phyloP scores from a whole-genome alignment of 306 rosid genomes.

The Cucurbita maxima region DNA sequence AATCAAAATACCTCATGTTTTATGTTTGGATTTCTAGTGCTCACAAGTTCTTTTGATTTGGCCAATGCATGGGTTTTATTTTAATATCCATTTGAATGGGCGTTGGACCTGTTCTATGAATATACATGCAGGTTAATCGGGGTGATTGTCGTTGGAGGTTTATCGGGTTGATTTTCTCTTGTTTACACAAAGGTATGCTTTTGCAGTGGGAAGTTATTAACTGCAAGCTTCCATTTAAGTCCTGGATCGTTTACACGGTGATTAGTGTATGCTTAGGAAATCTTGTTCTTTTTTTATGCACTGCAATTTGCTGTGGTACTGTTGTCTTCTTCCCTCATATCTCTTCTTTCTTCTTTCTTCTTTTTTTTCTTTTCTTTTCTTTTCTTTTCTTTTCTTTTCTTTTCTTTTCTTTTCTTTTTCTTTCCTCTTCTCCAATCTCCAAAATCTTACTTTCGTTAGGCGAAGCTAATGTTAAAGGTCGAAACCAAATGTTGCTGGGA shows the following conservation, averaged over 20 bases:
- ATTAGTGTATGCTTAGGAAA: constrained; percentile 14
- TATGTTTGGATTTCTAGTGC: background rate
- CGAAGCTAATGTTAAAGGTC: constrained; percentile 48
- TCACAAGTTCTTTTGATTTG: constrained; percentile 23
- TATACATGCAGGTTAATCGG: constrained; percentile 64
- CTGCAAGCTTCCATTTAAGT: constrained; percentile 18
- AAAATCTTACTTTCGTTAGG: constrained; percentile 53
- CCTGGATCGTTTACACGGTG: constrained; percentile 23
- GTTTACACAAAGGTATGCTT: constrained; percentile 73
- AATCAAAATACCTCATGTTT: background rate
- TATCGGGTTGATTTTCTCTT: constrained; percentile 69
- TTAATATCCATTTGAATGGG: constrained; percentile 44
- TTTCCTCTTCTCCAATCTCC: constrained; percentile 13
- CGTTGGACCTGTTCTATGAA: constrained; percentile 62
- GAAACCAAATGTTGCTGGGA: constrained; percentile 72
- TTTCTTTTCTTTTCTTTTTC: background rate
- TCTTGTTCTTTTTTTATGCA: background rate
- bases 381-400: background rate
- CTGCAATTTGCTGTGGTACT: constrained; percentile 11
- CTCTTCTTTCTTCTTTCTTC: constrained; percentile 21
- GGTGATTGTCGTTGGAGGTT: constrained; percentile 64
- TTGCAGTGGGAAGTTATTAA: constrained; percentile 31
- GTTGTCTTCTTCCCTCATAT: constrained; percentile 39
- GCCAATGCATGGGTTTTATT: constrained; percentile 29
- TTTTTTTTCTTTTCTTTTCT: background rate